Evolutionary conservation across 331 rosid genomes (phyloP), one percentile per base, ranked within the genome.

Genomic region (Rhamnella rubrinervis): DNA sequence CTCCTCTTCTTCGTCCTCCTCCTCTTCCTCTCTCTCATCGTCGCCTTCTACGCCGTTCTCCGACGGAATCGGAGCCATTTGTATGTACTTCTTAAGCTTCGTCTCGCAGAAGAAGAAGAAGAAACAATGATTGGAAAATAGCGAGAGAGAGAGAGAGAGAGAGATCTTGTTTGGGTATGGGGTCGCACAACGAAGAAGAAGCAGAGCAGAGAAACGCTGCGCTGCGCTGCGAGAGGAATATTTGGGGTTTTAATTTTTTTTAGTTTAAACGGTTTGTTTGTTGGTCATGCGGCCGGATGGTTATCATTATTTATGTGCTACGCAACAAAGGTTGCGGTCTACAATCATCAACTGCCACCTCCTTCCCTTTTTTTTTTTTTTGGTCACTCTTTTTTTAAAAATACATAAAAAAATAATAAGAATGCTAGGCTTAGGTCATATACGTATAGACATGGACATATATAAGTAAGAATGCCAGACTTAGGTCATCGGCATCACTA

Each of bases 41-140:
- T 95, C 99, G 50, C 96, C 97, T 79, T 87, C 93, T 7, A 84
- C 90, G 51, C 96, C 96, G 67, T 89, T 91, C 83, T 86, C 96
- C 0, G 86, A 71, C 37, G 95, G 87, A 86, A 91, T 81, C 70
- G 99, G 82, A 83, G 92, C 92, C 99, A 95, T 91, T 67, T 77
- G 75, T 55, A 86, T 79, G 79, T 73, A 68, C 64, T 68, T 71
- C 87, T 23, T 67, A 81, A 52, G 80, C 76, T 26, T 80, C 86
- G 81, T 75, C 28, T 71, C 70, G 74, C 37, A 21, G 40, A 56
- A 35, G 63, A 40, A 52, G 63, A 40, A 52, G 26, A 19, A 18
- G 10, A 17, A 18, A 53, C 19, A 53, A 18, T 53, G 19, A 17
- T 53, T 53, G 13, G 11, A 4, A 53, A 53, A 53, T 0, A 15